Evolutionary conservation across 1,284 basidiomycete species (phyloP), one percentile per base, ranked within the genome.

Genomic region (Exobasidium rhododendri): DNA sequence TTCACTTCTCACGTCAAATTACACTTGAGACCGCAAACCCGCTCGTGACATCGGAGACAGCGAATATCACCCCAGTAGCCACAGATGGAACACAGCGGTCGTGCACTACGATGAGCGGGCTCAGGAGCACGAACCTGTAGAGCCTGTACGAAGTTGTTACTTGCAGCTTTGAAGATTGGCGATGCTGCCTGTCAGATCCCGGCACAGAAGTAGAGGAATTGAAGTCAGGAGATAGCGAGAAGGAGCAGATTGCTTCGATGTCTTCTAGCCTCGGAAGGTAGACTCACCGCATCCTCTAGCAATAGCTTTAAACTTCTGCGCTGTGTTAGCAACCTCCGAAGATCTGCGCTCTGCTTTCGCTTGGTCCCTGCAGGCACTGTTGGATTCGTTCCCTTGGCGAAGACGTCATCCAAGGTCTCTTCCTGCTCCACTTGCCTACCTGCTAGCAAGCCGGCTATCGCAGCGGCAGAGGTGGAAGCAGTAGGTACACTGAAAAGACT

Each of bases 221-320:
- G 58, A 44, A 30, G 11, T 24, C 28, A 35, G 22, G 10, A 28
- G 22, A n/a, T 45, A 30, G 5, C 1, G 1, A 4, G n/a, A 47
- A 44, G 24, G 28, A 2, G 31, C 17, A 14, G 17, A 20, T 29
- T 11, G n/a, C 20, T 6, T 4, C 47, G 4, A 10, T 50, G 2
- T 50, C 47, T 26, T 50, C 24, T 24, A 13, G 28, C 20, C 20
- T 45, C 24, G 3, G n/a, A 11, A 60, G 2, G 7, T 4, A 6
- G 22, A 62, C 60, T 58, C 57, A 62, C 60, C 14, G 60, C 60
- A 28, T 62, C 60, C 2, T 62, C 60, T 6, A 62, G 22, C 10
- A 62, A 44, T n/a, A 35, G n/a, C 40, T 47, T 40, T n/a, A 61
- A 61, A 2, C 58, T 55, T 28, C 50, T 61, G 26, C 49, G 32